Evolutionary conservation across 2,329 filamentous ascomycete genomes (phyloP).

Genomic region (Septoria linicola): DNA sequence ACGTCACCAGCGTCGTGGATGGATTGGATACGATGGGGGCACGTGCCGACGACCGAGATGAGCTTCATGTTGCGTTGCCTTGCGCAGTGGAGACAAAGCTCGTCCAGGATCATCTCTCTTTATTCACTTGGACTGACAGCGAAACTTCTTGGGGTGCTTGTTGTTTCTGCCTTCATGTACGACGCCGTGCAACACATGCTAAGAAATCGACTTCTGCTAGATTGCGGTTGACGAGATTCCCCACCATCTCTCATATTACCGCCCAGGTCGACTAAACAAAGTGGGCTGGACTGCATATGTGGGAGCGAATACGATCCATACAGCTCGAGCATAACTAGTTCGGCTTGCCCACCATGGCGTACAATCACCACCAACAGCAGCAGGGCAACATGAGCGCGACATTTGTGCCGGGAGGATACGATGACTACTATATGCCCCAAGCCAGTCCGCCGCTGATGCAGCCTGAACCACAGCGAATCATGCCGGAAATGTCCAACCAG

Average conservation of each 20-base stretch:
- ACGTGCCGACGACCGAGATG: too few relatives aligned
- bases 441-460: constrained; percentile 62
- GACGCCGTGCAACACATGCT: not conserved
- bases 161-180: too few relatives aligned
- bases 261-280: too few relatives aligned
- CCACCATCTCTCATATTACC: too few relatives aligned
- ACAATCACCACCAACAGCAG: constrained; percentile 16
- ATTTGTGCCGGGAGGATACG: constrained; percentile 65
- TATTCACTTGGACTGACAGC: too few relatives aligned
- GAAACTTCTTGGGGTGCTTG: too few relatives aligned
- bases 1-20: too few relatives aligned
- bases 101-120: constrained; percentile 5
- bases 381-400: constrained; percentile 56
- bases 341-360: constrained; percentile 20
- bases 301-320: not conserved
- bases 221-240: constrained; percentile 10
- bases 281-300: not conserved
- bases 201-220: constrained; percentile 1
- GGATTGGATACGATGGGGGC: too few relatives aligned
- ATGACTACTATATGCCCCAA: constrained; percentile 65
- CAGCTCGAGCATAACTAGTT: not conserved
- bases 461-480: constrained; percentile 61
- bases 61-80: not conserved
- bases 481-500: constrained; percentile 84
- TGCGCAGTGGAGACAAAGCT: not conserved